A percentile compares a stretch with the other conserved stretches of the same genome.
These are phyloP conservation scores for Rossbeevera mucosa DNA, from an alignment of 768 basidiomycete species.

Conservation along the genomic window DNA sequence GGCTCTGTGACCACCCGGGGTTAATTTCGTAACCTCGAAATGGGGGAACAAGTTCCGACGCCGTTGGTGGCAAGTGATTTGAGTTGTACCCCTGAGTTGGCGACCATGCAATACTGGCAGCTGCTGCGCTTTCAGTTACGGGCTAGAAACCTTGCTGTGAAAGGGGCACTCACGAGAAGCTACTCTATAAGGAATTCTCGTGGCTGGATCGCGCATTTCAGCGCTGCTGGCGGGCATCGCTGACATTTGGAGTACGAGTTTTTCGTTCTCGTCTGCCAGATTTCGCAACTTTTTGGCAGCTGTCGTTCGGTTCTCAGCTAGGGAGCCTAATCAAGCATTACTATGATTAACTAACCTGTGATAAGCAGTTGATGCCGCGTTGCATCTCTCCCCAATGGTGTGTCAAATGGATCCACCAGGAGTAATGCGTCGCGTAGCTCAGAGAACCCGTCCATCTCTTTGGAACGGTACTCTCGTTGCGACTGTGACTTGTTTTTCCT, in stretches of 20 bases:
- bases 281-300: constrained; percentile 49
- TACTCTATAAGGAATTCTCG: not conserved
- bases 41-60: constrained; percentile 1
- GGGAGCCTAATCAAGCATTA: not conserved
- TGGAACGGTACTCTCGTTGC: constrained; percentile 28
- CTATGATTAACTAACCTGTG: constrained; percentile 15
- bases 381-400: constrained; percentile 23
- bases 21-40: constrained; percentile 1
- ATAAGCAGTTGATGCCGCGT: constrained; percentile 29
- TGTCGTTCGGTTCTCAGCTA: constrained; percentile 5
- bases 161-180: constrained; percentile 10
- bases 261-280: constrained; percentile 24
- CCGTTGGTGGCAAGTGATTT: constrained; percentile 5
- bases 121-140: constrained; percentile 9
- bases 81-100: constrained; percentile 1
- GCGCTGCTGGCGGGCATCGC: constrained; percentile 3
- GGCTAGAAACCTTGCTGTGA: not conserved
- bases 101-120: constrained; percentile 4
- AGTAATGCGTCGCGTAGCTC: constrained; percentile 26
- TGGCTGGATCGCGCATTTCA: not conserved
- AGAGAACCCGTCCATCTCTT: constrained; percentile 29
- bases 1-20: constrained; percentile 8
- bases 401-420: constrained; percentile 22
- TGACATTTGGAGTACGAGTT: constrained; percentile 13
- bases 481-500: constrained; percentile 25